Base-by-base conservation (phyloP, 176 grass and related monocot species). In the Raddia distichophylla region DNA sequence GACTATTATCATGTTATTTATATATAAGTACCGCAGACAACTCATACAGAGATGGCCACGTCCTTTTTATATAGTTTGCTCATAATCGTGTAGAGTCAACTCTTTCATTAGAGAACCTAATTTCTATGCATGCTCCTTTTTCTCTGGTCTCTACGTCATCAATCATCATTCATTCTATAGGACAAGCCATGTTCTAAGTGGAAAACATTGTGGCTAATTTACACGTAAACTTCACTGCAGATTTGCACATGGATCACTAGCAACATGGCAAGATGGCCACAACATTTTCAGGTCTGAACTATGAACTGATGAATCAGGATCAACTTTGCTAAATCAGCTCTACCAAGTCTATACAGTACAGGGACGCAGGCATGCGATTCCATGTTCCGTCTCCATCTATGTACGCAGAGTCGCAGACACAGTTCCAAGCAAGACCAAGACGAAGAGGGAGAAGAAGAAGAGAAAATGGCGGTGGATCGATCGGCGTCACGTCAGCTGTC, bases 261-360 rank as follows among this genome's bases (percentile, higher is more conserved):
- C 12, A 52, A 52, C 50, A 52, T 14, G 50, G 13, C 12, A 13
- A 14, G 50, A 52, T 63, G 22, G 8, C 50, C 15, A 5, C 8
- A 55, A 54, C 17, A n/a, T 1, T 27, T 22, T 60, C 42, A 61
- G 47, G 11, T 20, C 55, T 86, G 59, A 49, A 80, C 80, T 71
- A 40, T 40, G 37, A 40, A 40, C 37, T 40, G 73, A 20, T 40
- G 73, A 20, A 51, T 42, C 83, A n/a, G 16, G 60, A 44, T 67
- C 58, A 88, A 83, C 53, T 79, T 22, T 32, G 19, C 73, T 78
- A 63, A 73, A 88, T 79, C 60, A 68, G 52, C 86, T 79, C 86
- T 79, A 88, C 18, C 79, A 72, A 79, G 84, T 84, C 18, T 83
- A 72, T 84, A 88, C 75, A 83, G 67, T 88, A 74, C 67, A 74